phyloP scores from a whole-genome alignment of 2,329 filamentous ascomycete genomes.

The Sphaceloma murrayae region DNA sequence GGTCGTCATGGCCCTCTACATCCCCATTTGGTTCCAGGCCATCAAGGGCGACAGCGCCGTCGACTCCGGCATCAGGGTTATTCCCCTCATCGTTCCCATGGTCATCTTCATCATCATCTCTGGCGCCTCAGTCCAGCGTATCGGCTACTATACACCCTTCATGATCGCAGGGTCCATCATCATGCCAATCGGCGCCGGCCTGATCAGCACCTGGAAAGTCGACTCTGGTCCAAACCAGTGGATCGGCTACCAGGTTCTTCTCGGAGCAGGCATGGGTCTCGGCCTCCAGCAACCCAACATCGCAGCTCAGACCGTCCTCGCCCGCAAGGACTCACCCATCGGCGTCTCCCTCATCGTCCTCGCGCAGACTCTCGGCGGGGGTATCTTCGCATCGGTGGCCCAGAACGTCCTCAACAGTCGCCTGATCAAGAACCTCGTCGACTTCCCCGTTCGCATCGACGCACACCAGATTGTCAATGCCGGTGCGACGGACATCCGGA shows the following conservation, averaged over 20 bases:
- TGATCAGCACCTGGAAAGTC: slow-evolving; percentile 36
- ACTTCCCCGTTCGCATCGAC: slow-evolving; percentile 26
- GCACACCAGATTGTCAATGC: slow-evolving; percentile 35
- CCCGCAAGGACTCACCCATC: slow-evolving; percentile 36
- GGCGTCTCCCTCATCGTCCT: slow-evolving; percentile 42
- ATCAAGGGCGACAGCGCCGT: slow-evolving; percentile 39
- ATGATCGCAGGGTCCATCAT: slow-evolving; percentile 34
- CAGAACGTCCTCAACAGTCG: slow-evolving; percentile 43
- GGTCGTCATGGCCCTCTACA: slow-evolving; percentile 24
- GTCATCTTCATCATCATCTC: slow-evolving; percentile 36
- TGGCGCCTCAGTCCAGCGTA: slow-evolving; percentile 32
- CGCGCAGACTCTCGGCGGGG: slow-evolving; percentile 39
- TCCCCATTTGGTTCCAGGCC: slow-evolving; percentile 42
- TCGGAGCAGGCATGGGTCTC: slow-evolving; percentile 36
- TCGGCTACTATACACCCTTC: slow-evolving; percentile 44
- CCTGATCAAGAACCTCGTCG: slow-evolving; percentile 36
- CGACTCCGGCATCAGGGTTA: slow-evolving; percentile 41
- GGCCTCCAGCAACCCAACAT: slow-evolving; percentile 42
- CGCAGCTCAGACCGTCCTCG: slow-evolving; percentile 38
- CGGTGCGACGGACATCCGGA: slow-evolving; percentile 51
- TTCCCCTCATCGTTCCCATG: slow-evolving; percentile 38
- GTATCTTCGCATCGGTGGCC: slow-evolving; percentile 40
- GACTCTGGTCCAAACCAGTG: slow-evolving; percentile 31
- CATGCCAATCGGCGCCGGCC: slow-evolving; percentile 39
- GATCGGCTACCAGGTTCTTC: slow-evolving; percentile 32